Percentiles rank a stretch among this genome's conserved stretches.
Conservation (phyloP, 495 filamentous ascomycete species). For the Penicillium paradoxum region DNA sequence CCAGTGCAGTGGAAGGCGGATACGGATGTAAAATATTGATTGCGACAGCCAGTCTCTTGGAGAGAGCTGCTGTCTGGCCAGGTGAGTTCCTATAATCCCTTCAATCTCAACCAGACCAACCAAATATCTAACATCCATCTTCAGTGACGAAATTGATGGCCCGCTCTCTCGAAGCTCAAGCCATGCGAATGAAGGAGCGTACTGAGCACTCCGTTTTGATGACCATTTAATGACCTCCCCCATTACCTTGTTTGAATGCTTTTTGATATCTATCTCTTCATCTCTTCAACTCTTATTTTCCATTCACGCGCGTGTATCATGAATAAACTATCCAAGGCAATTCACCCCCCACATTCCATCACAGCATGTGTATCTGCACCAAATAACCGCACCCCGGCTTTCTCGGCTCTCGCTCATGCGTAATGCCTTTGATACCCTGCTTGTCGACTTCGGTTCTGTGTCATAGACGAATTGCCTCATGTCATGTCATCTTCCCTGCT, state of each 20-base stretch:
- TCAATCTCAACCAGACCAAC: neutral
- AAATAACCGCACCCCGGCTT: neutral
- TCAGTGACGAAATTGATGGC: slow-evolving; percentile 85
- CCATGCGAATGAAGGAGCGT: slow-evolving; percentile 70
- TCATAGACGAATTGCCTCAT: slow-evolving; percentile 21
- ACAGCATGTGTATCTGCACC: slow-evolving; percentile 5
- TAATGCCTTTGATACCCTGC: slow-evolving; percentile 6
- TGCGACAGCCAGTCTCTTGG: slow-evolving; percentile 84
- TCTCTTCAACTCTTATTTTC: slow-evolving; percentile 2
- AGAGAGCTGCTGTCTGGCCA: slow-evolving; percentile 88
- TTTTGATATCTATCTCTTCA: slow-evolving; percentile 4
- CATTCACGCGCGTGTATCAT: slow-evolving; percentile 10
- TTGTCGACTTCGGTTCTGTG: slow-evolving; percentile 11
- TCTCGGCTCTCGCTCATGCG: slow-evolving; percentile 3
- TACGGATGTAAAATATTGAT: slow-evolving; percentile 83
- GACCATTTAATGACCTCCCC: slow-evolving; percentile 28
- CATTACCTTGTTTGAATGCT: slow-evolving; percentile 5
- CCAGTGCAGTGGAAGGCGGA: slow-evolving; percentile 60
- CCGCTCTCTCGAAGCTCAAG: slow-evolving; percentile 78
- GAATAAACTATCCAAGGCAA: slow-evolving; percentile 11
- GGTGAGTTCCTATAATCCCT: slow-evolving; percentile 47
- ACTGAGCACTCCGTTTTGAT: slow-evolving; percentile 59
- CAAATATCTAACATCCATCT: slow-evolving; percentile 1
- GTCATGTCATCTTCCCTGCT: slow-evolving; percentile 2
- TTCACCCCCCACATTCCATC: neutral